phyloP scores from a whole-genome alignment of 2,329 filamentous ascomycete species.

The Hysterium pulicare region DNA sequence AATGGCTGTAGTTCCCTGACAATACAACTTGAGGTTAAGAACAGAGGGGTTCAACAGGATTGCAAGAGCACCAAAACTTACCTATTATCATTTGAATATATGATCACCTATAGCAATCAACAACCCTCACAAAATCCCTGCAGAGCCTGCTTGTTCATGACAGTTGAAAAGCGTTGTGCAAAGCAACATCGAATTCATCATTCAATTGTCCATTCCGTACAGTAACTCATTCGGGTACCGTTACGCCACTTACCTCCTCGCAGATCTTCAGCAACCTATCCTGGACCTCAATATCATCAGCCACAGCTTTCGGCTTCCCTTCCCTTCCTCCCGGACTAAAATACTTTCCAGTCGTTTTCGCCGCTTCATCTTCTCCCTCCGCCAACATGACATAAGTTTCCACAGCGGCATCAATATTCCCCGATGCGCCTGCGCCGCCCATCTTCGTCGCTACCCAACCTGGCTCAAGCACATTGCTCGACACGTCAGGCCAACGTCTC shows the following conservation, averaged over 20 bases:
- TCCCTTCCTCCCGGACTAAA: conserved; percentile 32
- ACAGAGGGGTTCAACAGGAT: no score
- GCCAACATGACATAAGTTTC: conserved; percentile 50
- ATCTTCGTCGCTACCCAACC: conserved; percentile 57
- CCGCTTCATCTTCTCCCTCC: conserved; percentile 34
- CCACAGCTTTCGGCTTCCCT: conserved; percentile 23
- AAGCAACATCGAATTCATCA: no score
- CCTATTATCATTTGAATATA: no score
- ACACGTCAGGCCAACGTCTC: conserved; percentile 42
- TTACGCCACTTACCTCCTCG: conserved; percentile 34
- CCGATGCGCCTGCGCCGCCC: conserved; percentile 49
- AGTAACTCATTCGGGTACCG: conserved; percentile 22
- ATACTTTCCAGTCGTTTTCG: conserved; percentile 38
- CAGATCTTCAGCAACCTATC: conserved; percentile 43
- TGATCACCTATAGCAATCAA: no score
- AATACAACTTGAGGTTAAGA: no score
- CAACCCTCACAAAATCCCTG: no score
- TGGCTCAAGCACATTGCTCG: conserved; percentile 50
- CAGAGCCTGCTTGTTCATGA: no score
- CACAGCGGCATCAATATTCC: conserved; percentile 46
- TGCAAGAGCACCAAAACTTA: no score
- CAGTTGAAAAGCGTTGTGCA: no score
- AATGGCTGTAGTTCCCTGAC: no score
- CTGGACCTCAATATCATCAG: conserved; percentile 41
- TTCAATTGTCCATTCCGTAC: no score